Percentiles rank a stretch among this genome's conserved stretches.
phyloP scores from a whole-genome alignment of 177 flowering plant species.

The Tripterygium wilfordii region DNA sequence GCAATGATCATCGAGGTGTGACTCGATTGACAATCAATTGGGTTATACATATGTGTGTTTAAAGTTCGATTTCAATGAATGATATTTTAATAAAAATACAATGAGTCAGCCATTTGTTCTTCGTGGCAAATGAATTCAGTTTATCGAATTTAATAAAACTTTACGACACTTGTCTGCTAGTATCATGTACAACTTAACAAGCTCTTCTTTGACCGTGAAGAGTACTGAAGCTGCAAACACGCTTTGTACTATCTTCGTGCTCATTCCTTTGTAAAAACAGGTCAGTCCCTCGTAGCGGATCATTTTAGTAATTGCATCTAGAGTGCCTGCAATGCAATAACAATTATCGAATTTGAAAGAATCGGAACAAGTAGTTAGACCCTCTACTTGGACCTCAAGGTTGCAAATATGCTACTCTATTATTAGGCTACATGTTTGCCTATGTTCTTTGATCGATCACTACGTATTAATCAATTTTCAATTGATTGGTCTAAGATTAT shows the following conservation, averaged over 20 bases:
- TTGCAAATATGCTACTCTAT: not conserved
- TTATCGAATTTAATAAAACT: too few species aligned
- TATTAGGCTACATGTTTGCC: too few species aligned
- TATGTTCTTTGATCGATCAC: too few species aligned
- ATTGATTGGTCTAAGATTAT: too few species aligned
- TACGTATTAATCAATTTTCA: too few species aligned
- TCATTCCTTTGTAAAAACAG: constrained; percentile 61
- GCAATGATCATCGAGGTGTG: too few species aligned
- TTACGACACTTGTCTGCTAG: constrained; percentile 26
- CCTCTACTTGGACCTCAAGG: not conserved
- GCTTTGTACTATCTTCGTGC: constrained; percentile 64
- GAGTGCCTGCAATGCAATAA: constrained; percentile 33
- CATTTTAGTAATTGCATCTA: constrained; percentile 58
- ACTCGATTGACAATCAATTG: too few species aligned
- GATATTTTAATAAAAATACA: too few species aligned
- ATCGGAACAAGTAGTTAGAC: not conserved
- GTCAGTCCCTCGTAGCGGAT: constrained; percentile 42
- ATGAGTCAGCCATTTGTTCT: too few species aligned
- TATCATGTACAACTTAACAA: constrained; percentile 37
- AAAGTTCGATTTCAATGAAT: too few species aligned
- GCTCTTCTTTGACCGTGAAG: constrained; percentile 62
- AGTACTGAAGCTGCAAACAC: constrained; percentile 64
- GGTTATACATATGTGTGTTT: too few species aligned
- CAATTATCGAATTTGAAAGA: not conserved
- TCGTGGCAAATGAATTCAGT: too few species aligned